Conservation (phyloP, 2,329 filamentous ascomycete species). For the Fusarium pseudoanthophilum region DNA sequence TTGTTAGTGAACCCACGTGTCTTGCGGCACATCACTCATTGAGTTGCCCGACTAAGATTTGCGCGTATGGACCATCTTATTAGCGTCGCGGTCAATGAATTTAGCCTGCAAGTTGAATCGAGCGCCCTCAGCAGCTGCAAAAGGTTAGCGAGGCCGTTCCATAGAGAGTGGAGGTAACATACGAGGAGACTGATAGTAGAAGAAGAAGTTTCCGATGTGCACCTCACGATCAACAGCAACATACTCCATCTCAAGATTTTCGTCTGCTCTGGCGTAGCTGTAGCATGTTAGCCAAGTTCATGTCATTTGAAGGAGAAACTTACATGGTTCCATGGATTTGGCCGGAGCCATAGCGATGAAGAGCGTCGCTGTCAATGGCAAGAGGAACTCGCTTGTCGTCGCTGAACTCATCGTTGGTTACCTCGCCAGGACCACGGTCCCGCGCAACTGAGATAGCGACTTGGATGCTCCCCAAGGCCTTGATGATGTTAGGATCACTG, state of each 20-base stretch:
- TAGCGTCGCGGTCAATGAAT: not conserved
- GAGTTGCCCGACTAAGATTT: no score
- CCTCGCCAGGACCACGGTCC: rapidly evolving
- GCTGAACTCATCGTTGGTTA: not conserved
- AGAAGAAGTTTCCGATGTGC: not conserved
- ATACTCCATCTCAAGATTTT: not conserved
- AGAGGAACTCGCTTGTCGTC: not conserved
- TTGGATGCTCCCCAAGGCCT: not conserved
- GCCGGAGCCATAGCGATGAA: not conserved
- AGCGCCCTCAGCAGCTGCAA: not conserved
- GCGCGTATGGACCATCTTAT: not conserved
- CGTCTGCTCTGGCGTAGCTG: not conserved
- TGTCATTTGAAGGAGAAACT: rapidly evolving
- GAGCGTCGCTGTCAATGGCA: not conserved
- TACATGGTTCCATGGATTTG: not conserved
- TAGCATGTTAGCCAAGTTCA: not conserved
- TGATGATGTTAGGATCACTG: no score
- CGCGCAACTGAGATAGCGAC: not conserved
- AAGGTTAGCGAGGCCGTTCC: not conserved
- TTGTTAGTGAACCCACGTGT: rapidly evolving
- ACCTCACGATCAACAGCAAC: not conserved
- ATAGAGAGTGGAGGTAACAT: rapidly evolving
- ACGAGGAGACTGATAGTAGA: not conserved
- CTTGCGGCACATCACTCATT: no score
- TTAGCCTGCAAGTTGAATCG: rapidly evolving